Conservation (phyloP, 1,139 yeast species). For the Kodamaea plutei region DNA sequence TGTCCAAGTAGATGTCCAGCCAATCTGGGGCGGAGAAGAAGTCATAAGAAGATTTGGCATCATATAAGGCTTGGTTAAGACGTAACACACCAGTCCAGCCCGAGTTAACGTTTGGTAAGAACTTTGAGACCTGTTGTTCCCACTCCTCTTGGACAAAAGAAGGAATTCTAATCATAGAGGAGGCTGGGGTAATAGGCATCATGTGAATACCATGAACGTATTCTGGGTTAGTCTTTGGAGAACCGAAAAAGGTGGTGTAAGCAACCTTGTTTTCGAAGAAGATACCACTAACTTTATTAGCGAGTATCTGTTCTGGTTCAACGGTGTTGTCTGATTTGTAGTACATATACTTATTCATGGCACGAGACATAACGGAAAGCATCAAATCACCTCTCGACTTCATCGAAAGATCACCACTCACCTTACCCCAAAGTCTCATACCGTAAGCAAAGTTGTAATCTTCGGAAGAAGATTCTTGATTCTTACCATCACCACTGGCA, state of each 20-base stretch:
- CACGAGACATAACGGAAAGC: constrained; percentile 59
- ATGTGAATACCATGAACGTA: constrained; percentile 96
- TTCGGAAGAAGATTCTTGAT: constrained; percentile 78
- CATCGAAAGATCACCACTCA: constrained; percentile 68
- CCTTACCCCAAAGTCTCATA: constrained; percentile 77
- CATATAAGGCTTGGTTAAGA: constrained; percentile 72
- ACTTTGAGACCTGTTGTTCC: constrained; percentile 48
- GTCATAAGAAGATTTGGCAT: constrained; percentile 61
- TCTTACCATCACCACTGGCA: constrained; percentile 68
- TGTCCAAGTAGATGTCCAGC: constrained; percentile 58
- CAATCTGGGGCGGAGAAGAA: constrained; percentile 60
- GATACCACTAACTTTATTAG: constrained; percentile 73
- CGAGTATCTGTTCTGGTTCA: constrained; percentile 53
- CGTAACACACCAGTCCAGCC: constrained; percentile 90
- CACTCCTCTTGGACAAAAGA: constrained; percentile 78
- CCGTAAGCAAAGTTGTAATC: constrained; percentile 80
- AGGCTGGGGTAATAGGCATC: constrained; percentile 84
- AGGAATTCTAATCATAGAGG: constrained; percentile 69
- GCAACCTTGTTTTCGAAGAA: constrained; percentile 83
- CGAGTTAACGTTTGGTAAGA: constrained; percentile 53
- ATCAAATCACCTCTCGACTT: constrained; percentile 74
- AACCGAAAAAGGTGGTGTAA: constrained; percentile 87
- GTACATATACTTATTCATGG: constrained; percentile 61
- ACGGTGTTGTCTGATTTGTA: constrained; percentile 53
- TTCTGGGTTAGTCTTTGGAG: constrained; percentile 42